Base-by-base conservation (phyloP, 495 filamentous ascomycete genomes). In the Trichoderma reesei region DNA sequence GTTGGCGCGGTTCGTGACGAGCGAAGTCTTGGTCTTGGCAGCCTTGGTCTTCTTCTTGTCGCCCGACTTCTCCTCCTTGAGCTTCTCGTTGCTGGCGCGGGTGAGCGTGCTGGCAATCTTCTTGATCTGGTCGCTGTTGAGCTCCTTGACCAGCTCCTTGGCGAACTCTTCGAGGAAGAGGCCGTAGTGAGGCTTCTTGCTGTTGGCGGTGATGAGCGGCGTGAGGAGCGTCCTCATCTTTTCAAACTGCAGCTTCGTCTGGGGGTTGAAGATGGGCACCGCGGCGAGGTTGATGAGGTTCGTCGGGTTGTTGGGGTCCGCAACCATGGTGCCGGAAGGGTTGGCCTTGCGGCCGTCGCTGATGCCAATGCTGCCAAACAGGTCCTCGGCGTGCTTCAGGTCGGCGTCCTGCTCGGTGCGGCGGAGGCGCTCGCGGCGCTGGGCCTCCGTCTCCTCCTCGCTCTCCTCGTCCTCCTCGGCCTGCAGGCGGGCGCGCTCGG, bases 11-110 rank as follows among this genome's bases (percentile, higher is more conserved):
- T 77, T 83, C 5, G 91, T 85, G 11, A 87, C 86, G 39, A 99
- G 79, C 18, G 84, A 86, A 46, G 89, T 82, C 86, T 99, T 99
- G 16, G 89, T 93, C 85, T 96, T 96, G 48, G 88, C 88, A 10
- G 90, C 90, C 82, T 97, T 97, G 65, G 79, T 88, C 84, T 98
- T 99, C 88, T 97, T 98, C 82, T 96, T 98, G 68, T 96, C 92
- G 3, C 90, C 86, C 13, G 86, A 83, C 80, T 96, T 96, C 85
- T 99, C 95, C 76, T 97, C 94, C 80, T 90, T 95, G 90, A 96
- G 90, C 83, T 94, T 97, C 84, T 99, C 95, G 71, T 99, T 99
- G 69, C 90, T 82, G 60, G 96, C 79, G 11, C 89, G 87, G 26
- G 91, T 93, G 71, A 98, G 75, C 37, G 84, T 83, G 77, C 87